These are phyloP conservation scores for Paramyrothecium roridum DNA, from an alignment of 2,329 filamentous ascomycete genomes.

Conservation along the genomic window DNA sequence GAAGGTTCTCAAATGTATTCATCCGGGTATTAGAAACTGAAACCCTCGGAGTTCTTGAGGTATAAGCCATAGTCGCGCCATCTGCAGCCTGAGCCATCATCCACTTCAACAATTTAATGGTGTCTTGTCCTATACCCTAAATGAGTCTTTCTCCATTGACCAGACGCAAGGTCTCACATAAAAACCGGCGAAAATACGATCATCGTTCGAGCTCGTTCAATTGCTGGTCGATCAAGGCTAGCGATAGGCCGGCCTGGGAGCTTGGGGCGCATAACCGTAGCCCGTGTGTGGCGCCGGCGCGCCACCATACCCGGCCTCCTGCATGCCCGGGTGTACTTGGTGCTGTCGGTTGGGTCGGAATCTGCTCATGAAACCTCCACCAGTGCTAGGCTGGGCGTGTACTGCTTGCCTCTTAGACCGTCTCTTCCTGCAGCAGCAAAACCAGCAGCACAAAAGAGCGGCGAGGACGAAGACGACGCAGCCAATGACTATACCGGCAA, in stretches of 20 bases:
- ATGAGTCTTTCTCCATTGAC: too few species aligned
- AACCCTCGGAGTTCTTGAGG: too few species aligned
- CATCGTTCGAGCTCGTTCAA: too few species aligned
- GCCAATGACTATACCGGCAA: neutral
- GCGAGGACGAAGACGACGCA: neutral
- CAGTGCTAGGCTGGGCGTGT: neutral
- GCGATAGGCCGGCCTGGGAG: neutral
- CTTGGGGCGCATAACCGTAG: neutral
- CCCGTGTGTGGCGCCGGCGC: neutral
- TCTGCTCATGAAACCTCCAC: neutral
- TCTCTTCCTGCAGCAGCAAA: neutral
- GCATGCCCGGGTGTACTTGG: neutral
- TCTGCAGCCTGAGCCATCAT: too few species aligned
- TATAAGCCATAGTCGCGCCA: too few species aligned
- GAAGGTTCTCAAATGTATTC: too few species aligned
- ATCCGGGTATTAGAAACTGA: too few species aligned
- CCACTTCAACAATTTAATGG: too few species aligned
- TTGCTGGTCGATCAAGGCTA: neutral
- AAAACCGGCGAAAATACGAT: too few species aligned
- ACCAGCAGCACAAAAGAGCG: neutral
- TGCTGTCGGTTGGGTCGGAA: neutral
- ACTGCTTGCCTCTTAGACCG: neutral
- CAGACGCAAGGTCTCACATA: too few species aligned
- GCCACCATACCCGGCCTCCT: neutral
- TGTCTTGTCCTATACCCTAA: too few species aligned